Evolutionary conservation across 345 rosid species (phyloP).

Genomic region (Lumnitzera racemosa): DNA sequence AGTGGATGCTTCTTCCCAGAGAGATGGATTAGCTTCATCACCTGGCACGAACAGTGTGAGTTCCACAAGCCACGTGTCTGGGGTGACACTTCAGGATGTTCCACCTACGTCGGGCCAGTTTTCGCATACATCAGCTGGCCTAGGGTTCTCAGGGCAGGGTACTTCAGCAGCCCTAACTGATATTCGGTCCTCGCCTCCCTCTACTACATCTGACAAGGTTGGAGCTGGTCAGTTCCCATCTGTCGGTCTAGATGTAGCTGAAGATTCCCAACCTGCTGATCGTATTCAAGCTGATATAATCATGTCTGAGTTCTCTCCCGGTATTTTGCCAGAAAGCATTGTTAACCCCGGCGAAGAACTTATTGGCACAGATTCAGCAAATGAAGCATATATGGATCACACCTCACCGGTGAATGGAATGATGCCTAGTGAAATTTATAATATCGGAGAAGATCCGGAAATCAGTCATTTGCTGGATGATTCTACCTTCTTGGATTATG

Average conservation of each 20-base stretch:
- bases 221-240: slow-evolving; percentile 33
- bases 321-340: slow-evolving; percentile 37
- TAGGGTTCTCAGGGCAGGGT: too few species aligned
- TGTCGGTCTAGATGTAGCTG: slow-evolving; percentile 21
- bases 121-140: slow-evolving; percentile 12
- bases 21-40: slow-evolving; percentile 38
- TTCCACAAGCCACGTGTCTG: slow-evolving; percentile 39
- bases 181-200: slow-evolving; percentile 27
- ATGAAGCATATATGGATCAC: slow-evolving; percentile 43
- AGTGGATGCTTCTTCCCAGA: slow-evolving; percentile 35
- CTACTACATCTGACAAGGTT: slow-evolving; percentile 34
- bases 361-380: slow-evolving; percentile 26
- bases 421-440: slow-evolving; percentile 45
- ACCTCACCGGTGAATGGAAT: slow-evolving; percentile 32
- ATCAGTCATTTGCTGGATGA: slow-evolving; percentile 29
- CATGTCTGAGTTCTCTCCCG: slow-evolving; percentile 46
- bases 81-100: slow-evolving; percentile 79
- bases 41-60: slow-evolving; percentile 38
- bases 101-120: slow-evolving; percentile 44
- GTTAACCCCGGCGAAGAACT: slow-evolving; percentile 32
- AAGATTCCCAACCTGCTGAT: slow-evolving; percentile 13
- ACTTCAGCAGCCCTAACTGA: slow-evolving; percentile 37
- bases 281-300: slow-evolving; percentile 23
- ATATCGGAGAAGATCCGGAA: slow-evolving; percentile 30
- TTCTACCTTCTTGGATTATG: slow-evolving; percentile 45